Evolutionary conservation across 1,284 basidiomycete genomes (phyloP).

Genomic region (Mycosarcoma mackinlayi): DNA sequence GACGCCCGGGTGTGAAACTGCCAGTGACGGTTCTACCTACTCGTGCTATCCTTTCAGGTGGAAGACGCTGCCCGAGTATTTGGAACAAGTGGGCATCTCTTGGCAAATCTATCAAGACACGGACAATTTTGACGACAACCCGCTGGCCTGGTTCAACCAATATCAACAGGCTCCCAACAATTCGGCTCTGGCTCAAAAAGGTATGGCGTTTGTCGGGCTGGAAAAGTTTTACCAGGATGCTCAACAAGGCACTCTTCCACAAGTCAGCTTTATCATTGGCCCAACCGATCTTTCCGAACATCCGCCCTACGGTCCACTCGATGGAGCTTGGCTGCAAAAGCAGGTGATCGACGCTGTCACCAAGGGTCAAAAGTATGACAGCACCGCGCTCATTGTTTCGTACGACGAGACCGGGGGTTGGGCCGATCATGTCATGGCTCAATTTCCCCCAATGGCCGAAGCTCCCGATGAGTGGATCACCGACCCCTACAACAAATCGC

Average conservation of each 20-base stretch:
- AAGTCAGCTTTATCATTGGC: conserved; percentile 60
- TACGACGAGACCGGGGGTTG: conserved; percentile 64
- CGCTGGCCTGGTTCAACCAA: conserved; percentile 26
- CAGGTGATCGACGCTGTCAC: conserved; percentile 57
- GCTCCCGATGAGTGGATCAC: conserved; percentile 52
- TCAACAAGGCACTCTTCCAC: conserved; percentile 47
- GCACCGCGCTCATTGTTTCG: conserved; percentile 54
- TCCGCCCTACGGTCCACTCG: conserved; percentile 51
- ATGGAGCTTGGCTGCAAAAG: conserved; percentile 61
- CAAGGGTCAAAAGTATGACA: conserved; percentile 46
- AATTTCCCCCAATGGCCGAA: conserved; percentile 23
- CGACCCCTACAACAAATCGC: conserved; percentile 48
- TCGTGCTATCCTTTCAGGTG: conserved; percentile 50
- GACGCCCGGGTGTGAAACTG: conserved; percentile 21
- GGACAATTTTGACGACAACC: conserved; percentile 56
- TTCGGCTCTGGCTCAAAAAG: conserved; percentile 35
- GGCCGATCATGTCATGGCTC: conserved; percentile 54
- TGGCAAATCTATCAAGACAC: conserved; percentile 56
- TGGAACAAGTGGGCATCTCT: conserved; percentile 43
- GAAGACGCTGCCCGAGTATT: conserved; percentile 59
- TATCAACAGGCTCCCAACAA: conserved; percentile 32
- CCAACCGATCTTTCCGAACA: conserved; percentile 59
- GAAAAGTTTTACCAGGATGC: conserved; percentile 57
- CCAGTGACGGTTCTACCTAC: conserved; percentile 24
- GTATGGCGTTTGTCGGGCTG: conserved; percentile 40